These are phyloP conservation scores for Talaromyces sp. DNA, from an alignment of 2,329 filamentous ascomycete species.

Conservation along the genomic window DNA sequence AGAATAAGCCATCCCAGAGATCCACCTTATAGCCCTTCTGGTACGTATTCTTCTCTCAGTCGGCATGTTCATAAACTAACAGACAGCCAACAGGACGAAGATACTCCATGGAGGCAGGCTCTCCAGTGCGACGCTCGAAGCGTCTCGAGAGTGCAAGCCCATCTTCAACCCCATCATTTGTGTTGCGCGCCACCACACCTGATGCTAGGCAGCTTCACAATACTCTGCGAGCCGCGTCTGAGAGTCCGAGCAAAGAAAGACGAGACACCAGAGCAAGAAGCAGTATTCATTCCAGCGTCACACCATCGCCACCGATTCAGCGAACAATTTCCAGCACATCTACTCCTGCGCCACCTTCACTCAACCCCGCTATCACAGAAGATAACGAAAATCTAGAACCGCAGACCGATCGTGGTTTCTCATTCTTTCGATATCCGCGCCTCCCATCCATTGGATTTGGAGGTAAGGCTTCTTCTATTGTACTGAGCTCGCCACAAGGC, in stretches of 20 bases:
- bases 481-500: conserved; percentile 22
- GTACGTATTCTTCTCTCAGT: background rate
- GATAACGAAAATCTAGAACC: conserved; percentile 6
- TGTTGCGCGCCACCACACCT: conserved; percentile 13
- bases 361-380: conserved; percentile 22
- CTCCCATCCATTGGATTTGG: conserved; percentile 13
- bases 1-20: conserved; percentile 7
- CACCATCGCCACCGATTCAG: conserved; percentile 34
- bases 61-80: background rate
- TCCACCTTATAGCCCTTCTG: conserved; percentile 15
- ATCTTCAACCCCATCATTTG: conserved; percentile 3
- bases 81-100: conserved; percentile 12
- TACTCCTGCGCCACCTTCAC: conserved; percentile 28
- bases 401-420: conserved; percentile 17
- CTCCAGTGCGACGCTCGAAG: conserved; percentile 15
- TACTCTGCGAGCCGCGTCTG: conserved; percentile 27
- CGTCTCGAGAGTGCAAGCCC: conserved; percentile 7
- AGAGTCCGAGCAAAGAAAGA: conserved; percentile 19
- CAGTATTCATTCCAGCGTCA: conserved; percentile 19
- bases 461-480: conserved; percentile 15
- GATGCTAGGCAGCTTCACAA: conserved; percentile 18
- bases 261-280: background rate
- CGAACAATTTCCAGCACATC: conserved; percentile 28
- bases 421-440: conserved; percentile 16
- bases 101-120: conserved; percentile 6